phyloP scores from a whole-genome alignment of 2,329 filamentous ascomycete species.

The Remersonia thermophila region DNA sequence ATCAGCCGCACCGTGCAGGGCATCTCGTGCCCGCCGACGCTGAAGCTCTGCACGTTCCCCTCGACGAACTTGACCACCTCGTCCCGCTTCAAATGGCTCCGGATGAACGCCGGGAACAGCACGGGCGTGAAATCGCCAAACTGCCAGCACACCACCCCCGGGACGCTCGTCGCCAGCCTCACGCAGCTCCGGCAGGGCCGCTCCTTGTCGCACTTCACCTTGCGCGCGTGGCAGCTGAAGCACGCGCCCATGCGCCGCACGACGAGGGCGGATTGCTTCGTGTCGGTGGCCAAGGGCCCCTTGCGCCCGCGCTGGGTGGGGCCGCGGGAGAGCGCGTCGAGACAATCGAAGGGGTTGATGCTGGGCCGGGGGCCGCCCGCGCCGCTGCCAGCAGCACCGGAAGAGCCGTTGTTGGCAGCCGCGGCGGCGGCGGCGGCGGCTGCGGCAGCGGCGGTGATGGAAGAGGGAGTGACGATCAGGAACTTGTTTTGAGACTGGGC shows the following conservation, averaged over 20 bases:
- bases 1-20: constrained; percentile 35
- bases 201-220: constrained; percentile 45
- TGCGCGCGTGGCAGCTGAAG: constrained; percentile 47
- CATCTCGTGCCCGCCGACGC: constrained; percentile 28
- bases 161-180: constrained; percentile 36
- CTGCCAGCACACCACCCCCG: constrained; percentile 46
- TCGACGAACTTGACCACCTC: constrained; percentile 35
- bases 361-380: constrained; percentile 38
- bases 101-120: constrained; percentile 40
- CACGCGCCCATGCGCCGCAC: constrained; percentile 43
- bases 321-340: constrained; percentile 33
- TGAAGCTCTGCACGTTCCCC: constrained; percentile 37
- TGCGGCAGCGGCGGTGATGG: constrained; percentile 37
- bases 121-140: constrained; percentile 42
- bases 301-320: constrained; percentile 43
- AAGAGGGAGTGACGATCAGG: constrained; percentile 42
- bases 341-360: constrained; percentile 42
- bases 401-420: constrained; percentile 1
- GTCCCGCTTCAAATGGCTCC: constrained; percentile 38
- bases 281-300: constrained; percentile 41
- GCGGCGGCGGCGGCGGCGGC: constrained; percentile 27
- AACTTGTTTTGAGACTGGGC: constrained; percentile 32
- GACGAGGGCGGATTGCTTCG: constrained; percentile 41
- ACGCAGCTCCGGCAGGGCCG: constrained; percentile 45
- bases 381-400: constrained; percentile 17